Conservation (phyloP, 352 stramenopile genomes). For the Globisporangium parvum region DNA sequence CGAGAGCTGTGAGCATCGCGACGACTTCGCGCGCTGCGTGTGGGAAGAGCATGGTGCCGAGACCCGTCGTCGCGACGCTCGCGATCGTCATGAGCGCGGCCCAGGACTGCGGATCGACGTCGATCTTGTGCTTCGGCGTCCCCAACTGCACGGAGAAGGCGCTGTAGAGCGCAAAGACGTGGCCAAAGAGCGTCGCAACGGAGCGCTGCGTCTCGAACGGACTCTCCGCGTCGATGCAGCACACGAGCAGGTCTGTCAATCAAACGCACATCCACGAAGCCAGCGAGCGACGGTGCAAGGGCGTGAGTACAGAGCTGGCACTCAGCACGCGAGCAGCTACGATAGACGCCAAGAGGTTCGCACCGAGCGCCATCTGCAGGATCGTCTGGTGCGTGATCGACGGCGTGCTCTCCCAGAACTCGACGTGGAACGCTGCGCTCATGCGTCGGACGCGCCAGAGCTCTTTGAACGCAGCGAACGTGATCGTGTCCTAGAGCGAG, state of each 20-base stretch:
- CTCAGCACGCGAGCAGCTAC: not conserved
- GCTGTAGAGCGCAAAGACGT: slow-evolving; percentile 57
- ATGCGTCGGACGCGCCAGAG: slow-evolving; percentile 38
- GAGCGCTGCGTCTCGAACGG: slow-evolving; percentile 14
- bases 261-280: not conserved
- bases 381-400: slow-evolving; percentile 48
- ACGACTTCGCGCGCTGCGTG: slow-evolving; percentile 28
- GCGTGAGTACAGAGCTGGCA: not conserved
- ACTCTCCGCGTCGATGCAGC: slow-evolving; percentile 23
- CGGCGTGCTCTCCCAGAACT: slow-evolving; percentile 69
- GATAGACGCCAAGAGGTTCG: not conserved
- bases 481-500: slow-evolving; percentile 16
- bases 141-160: slow-evolving; percentile 57
- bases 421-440: slow-evolving; percentile 63
- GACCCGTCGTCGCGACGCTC: slow-evolving; percentile 17
- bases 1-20: slow-evolving; percentile 41
- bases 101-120: slow-evolving; percentile 42
- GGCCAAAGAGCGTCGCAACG: slow-evolving; percentile 27
- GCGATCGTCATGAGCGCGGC: slow-evolving; percentile 33
- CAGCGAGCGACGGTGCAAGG: not conserved
- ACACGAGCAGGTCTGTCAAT: slow-evolving; percentile 32
- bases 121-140: slow-evolving; percentile 55
- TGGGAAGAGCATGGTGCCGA: slow-evolving; percentile 18
- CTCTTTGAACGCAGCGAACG: slow-evolving; percentile 40
- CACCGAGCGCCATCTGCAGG: slow-evolving; percentile 45